phyloP scores from a whole-genome alignment of 2,329 filamentous ascomycete genomes.

The Phyllosticta capitalensis region DNA sequence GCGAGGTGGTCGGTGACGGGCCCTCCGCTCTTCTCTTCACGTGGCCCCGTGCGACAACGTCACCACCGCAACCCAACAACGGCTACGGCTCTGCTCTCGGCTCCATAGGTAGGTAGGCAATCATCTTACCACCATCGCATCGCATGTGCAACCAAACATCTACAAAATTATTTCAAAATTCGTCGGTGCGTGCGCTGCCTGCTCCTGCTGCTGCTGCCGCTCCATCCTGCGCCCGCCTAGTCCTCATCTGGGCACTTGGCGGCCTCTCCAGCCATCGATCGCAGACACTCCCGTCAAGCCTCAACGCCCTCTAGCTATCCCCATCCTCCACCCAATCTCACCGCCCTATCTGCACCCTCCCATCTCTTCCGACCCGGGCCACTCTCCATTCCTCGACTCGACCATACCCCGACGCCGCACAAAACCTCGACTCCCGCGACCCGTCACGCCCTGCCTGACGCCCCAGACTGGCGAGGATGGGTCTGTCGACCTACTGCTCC shows the following conservation, averaged over 20 bases:
- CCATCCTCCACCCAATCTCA: slow-evolving; percentile 11
- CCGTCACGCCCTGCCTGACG: slow-evolving; percentile 3
- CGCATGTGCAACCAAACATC: no score
- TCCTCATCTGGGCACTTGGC: background rate
- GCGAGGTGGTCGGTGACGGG: no score
- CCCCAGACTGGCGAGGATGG: slow-evolving; percentile 20
- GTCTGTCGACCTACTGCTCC: slow-evolving; percentile 27
- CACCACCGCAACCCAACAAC: no score
- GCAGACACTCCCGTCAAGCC: slow-evolving; percentile 9
- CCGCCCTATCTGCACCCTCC: slow-evolving; percentile 2
- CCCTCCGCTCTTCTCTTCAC: no score
- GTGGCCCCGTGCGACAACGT: no score
- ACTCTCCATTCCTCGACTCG: background rate
- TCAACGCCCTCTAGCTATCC: slow-evolving; percentile 6
- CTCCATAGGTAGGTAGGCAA: no score
- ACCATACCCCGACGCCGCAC: slow-evolving; percentile 5
- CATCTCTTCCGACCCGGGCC: background rate
- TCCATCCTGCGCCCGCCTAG: background rate
- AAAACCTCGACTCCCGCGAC: slow-evolving; percentile 1
- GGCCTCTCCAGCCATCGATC: slow-evolving; percentile 9
- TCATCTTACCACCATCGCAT: no score
- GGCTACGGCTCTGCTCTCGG: no score
- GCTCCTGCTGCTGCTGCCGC: background rate
- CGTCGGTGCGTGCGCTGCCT: background rate
- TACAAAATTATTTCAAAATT: no score